A percentile compares a stretch with the other conserved stretches of the same genome.
Conservation (phyloP, 2,329 filamentous ascomycete genomes). For the Calonectria fujianensis region DNA sequence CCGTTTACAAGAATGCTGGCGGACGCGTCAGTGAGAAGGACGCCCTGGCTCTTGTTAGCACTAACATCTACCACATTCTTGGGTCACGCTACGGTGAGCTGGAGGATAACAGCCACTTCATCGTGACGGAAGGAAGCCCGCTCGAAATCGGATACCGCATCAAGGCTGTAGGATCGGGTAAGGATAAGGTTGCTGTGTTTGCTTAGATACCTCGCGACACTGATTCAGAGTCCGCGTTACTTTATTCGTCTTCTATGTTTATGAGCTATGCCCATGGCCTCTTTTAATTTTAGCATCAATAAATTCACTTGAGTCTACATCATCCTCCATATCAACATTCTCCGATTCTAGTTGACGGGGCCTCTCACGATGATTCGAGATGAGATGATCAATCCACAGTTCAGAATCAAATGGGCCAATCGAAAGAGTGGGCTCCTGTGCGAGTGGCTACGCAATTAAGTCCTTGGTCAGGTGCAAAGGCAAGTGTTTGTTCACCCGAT, state of each 20-base stretch:
- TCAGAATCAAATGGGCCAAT: not conserved
- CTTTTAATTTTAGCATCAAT: conserved; percentile 10
- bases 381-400: not conserved
- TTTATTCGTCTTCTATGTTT: conserved; percentile 21
- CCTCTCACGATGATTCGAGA: not conserved
- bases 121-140: conserved; percentile 78
- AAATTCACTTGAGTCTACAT: conserved; percentile 1
- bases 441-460: not conserved
- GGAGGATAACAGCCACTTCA: conserved; percentile 68
- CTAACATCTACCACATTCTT: conserved; percentile 75
- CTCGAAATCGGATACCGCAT: conserved; percentile 75
- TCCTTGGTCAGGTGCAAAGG: not conserved
- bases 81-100: conserved; percentile 63
- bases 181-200: conserved; percentile 60
- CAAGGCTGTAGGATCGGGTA: conserved; percentile 68
- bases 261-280: not conserved
- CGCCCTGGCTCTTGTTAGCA: conserved; percentile 74
- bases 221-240: not conserved
- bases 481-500: not conserved
- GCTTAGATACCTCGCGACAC: conserved; percentile 47
- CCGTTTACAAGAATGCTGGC: conserved; percentile 73
- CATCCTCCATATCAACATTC: not conserved
- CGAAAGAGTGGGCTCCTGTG: not conserved
- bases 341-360: no score
- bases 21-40: conserved; percentile 72